A percentile compares a stretch with the other conserved stretches of the same genome.
Evolutionary conservation across 352 stramenopile genomes (phyloP).

Genomic region (Pythium periplocum): DNA sequence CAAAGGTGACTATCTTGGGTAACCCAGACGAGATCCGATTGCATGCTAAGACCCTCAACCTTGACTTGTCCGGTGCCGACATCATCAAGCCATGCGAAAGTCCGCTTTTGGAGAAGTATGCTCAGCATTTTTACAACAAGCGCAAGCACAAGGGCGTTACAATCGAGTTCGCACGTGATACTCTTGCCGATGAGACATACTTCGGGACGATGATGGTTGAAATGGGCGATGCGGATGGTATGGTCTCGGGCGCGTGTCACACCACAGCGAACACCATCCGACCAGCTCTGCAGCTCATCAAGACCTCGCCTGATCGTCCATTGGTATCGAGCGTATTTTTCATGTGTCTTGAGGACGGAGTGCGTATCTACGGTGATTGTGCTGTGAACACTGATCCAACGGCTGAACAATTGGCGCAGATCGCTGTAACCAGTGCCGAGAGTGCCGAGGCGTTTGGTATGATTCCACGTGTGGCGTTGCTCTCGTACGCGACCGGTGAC

Average conservation of each 20-base stretch:
- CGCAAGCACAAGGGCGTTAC: slow-evolving; percentile 85
- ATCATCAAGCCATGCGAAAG: slow-evolving; percentile 54
- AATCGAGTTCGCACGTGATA: slow-evolving; percentile 42
- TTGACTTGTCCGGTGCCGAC: slow-evolving; percentile 54
- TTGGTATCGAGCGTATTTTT: slow-evolving; percentile 86
- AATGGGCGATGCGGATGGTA: slow-evolving; percentile 69
- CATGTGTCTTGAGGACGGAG: slow-evolving; percentile 79
- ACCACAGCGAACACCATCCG: slow-evolving; percentile 87
- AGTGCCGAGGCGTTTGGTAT: slow-evolving; percentile 75
- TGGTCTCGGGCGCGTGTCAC: slow-evolving; percentile 83
- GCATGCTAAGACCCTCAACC: slow-evolving; percentile 57
- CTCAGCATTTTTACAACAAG: slow-evolving; percentile 59
- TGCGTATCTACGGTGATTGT: slow-evolving; percentile 83
- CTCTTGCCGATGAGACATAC: slow-evolving; percentile 65
- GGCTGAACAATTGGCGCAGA: slow-evolving; percentile 69
- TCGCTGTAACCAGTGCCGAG: slow-evolving; percentile 71
- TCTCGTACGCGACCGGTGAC: slow-evolving; percentile 81
- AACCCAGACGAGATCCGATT: slow-evolving; percentile 61
- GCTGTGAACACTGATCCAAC: slow-evolving; percentile 81
- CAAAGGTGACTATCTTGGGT: slow-evolving; percentile 75
- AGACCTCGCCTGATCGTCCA: slow-evolving; percentile 57
- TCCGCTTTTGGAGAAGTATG: slow-evolving; percentile 50
- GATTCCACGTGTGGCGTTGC: slow-evolving; percentile 74
- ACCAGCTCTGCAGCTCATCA: slow-evolving; percentile 85
- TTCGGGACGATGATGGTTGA: slow-evolving; percentile 88